phyloP scores from a whole-genome alignment of 306 rosid species.

The Lathyrus aphaca region DNA sequence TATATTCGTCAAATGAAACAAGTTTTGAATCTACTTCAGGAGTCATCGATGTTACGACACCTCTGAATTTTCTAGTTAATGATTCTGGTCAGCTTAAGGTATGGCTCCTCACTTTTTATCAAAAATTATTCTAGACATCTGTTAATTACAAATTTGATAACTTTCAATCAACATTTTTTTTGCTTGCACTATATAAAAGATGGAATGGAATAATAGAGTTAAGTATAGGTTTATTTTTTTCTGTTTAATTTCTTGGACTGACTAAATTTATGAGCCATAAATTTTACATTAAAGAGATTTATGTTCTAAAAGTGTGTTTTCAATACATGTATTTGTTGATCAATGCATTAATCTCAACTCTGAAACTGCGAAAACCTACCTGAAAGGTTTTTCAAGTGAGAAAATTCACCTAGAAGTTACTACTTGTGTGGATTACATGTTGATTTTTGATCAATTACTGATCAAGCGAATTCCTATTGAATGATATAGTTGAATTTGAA shows the following conservation, averaged over 20 bases:
- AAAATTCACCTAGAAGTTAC: slow-evolving; percentile 32
- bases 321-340: background rate
- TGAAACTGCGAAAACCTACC: slow-evolving; percentile 4
- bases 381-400: slow-evolving; percentile 20
- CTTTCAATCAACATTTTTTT: slow-evolving; percentile 5
- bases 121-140: slow-evolving; percentile 9
- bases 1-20: slow-evolving; percentile 50
- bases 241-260: slow-evolving; percentile 4
- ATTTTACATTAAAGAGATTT: slow-evolving; percentile 23
- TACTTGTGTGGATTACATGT: background rate
- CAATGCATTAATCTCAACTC: background rate
- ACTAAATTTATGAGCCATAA: slow-evolving; percentile 8
- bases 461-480: background rate
- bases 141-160: background rate
- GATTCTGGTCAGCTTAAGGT: slow-evolving; percentile 94
- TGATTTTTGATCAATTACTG: slow-evolving; percentile 12
- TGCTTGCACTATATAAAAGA: slow-evolving; percentile 26
- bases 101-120: slow-evolving; percentile 17
- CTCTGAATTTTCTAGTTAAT: slow-evolving; percentile 83
- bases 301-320: background rate
- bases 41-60: slow-evolving; percentile 78
- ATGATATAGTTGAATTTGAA: background rate
- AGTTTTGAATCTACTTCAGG: slow-evolving; percentile 57
- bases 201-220: slow-evolving; percentile 11
- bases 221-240: slow-evolving; percentile 5